Conservation (phyloP, 2,329 filamentous ascomycete species). For the Colletotrichum brevisporum region DNA sequence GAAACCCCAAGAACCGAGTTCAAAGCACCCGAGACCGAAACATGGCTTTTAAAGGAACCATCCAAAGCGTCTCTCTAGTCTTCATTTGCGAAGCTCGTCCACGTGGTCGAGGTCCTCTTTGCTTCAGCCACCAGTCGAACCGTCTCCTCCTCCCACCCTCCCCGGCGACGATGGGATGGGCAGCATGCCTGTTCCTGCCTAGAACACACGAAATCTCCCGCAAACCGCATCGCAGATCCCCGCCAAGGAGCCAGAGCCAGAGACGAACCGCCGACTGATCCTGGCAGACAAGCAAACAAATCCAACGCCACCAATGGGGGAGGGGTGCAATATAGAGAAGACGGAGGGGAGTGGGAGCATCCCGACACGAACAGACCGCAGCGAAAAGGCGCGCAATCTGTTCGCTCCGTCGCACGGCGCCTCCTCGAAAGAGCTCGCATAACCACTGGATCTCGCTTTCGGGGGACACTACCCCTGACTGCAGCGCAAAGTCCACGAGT, state of each 20-base stretch:
- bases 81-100: background rate
- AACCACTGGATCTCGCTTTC: conserved; percentile 14
- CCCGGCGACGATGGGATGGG: background rate
- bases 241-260: background rate
- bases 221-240: conserved; percentile 2
- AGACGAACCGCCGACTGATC: background rate
- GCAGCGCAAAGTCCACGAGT: conserved; percentile 13
- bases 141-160: background rate
- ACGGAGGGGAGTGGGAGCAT: background rate
- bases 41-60: background rate
- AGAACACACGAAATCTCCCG: background rate
- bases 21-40: background rate
- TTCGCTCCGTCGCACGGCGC: background rate
- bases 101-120: background rate
- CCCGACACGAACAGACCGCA: conserved; percentile 1
- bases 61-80: no score
- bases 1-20: background rate
- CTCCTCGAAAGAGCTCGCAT: conserved; percentile 2
- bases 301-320: background rate
- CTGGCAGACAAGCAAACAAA: conserved; percentile 14
- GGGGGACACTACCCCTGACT: conserved; percentile 11
- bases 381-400: background rate
- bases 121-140: background rate
- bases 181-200: background rate
- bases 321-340: background rate